A percentile compares a stretch with the other conserved stretches of the same genome.
Evolutionary conservation across 805 yeast species (phyloP).

Genomic region (Wickerhamiella nectarea): DNA sequence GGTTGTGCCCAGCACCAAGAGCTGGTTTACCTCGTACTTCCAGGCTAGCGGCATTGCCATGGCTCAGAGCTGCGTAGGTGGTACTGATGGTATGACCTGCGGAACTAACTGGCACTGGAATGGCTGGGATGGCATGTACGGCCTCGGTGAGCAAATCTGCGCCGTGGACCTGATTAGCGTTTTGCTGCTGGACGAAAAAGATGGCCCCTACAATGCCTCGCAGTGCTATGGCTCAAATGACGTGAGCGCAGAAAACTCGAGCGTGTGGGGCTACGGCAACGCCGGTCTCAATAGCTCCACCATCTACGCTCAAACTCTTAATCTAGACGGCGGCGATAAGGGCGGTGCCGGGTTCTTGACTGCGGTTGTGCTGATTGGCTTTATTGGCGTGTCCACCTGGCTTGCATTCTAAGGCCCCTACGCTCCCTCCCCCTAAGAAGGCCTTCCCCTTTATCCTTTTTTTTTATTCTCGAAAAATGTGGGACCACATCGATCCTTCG

Average conservation of each 20-base stretch:
- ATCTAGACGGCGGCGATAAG: slow-evolving; percentile 36
- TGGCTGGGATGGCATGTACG: slow-evolving; percentile 62
- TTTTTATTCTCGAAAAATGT: not conserved
- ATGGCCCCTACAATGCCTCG: slow-evolving; percentile 19
- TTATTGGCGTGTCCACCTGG: slow-evolving; percentile 58
- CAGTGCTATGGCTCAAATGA: slow-evolving; percentile 12
- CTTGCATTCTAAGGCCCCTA: slow-evolving; percentile 10
- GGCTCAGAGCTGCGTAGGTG: slow-evolving; percentile 75
- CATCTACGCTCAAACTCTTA: slow-evolving; percentile 14
- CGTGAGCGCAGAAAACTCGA: slow-evolving; percentile 7
- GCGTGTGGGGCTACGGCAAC: slow-evolving; percentile 20
- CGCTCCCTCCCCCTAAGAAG: too few relatives aligned
- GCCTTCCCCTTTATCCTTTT: too few relatives aligned
- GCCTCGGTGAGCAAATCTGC: slow-evolving; percentile 83
- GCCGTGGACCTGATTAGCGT: slow-evolving; percentile 52
- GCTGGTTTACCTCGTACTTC: slow-evolving; percentile 31
- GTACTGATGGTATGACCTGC: slow-evolving; percentile 77
- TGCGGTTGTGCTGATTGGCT: slow-evolving; percentile 46
- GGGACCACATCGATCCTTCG: not conserved
- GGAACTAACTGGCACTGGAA: slow-evolving; percentile 60
- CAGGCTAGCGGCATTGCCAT: slow-evolving; percentile 53
- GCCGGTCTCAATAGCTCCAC: slow-evolving; percentile 20
- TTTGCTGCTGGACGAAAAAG: slow-evolving; percentile 13
- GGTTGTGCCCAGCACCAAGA: slow-evolving; percentile 42
- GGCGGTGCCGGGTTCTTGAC: slow-evolving; percentile 84